These are phyloP conservation scores for Wickerhamomyces chambardii DNA, from an alignment of 805 yeast species.

Conservation along the genomic window DNA sequence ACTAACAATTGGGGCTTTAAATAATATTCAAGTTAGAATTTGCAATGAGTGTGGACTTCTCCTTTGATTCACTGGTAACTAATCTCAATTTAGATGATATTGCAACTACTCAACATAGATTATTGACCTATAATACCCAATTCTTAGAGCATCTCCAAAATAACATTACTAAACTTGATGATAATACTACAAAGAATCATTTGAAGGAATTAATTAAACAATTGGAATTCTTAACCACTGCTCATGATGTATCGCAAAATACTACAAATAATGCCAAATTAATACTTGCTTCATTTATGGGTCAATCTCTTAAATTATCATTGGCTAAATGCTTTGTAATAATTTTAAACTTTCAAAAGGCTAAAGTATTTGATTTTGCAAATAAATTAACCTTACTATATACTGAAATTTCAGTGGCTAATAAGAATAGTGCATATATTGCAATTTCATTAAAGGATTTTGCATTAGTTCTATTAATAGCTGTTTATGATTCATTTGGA, in stretches of 20 bases:
- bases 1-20: too few relatives aligned
- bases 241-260: not conserved
- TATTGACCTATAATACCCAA: not conserved
- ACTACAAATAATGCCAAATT: too few relatives aligned
- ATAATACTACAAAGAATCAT: not conserved
- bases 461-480: conserved; percentile 18
- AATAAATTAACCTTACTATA: not conserved
- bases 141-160: not conserved
- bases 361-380: not conserved
- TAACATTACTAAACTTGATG: not conserved
- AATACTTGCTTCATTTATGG: not conserved
- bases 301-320: not conserved
- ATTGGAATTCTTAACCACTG: not conserved
- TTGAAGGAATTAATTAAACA: not conserved
- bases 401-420: not conserved
- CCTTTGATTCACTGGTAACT: not conserved
- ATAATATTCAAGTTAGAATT: too few relatives aligned
- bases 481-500: conserved; percentile 23
- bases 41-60: not conserved
- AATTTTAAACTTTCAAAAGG: not conserved
- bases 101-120: not conserved
- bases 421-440: not conserved
- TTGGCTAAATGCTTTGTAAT: not conserved
- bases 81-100: not conserved
- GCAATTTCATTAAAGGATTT: conserved; percentile 17